These are phyloP conservation scores for Gillenia trifoliata DNA, from an alignment of 306 rosid species.

Conservation along the genomic window DNA sequence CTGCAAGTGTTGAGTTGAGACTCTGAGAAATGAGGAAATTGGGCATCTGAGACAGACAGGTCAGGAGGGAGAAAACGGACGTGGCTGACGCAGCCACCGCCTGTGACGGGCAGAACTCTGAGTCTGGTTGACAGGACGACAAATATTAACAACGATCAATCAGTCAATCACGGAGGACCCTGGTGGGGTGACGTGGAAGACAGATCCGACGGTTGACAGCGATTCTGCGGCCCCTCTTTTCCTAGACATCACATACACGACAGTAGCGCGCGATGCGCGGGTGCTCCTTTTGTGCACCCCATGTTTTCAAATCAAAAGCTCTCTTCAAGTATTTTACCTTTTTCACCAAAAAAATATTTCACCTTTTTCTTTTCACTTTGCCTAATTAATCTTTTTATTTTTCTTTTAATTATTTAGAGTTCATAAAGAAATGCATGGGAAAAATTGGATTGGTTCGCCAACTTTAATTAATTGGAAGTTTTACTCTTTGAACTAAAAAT, in stretches of 20 bases:
- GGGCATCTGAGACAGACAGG: constrained; percentile 6
- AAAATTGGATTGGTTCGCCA: too few species aligned
- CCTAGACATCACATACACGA: constrained; percentile 17
- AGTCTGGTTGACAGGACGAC: constrained; percentile 25
- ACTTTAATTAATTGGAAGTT: too few species aligned
- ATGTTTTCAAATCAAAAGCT: neutral
- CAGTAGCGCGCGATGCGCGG: constrained; percentile 84
- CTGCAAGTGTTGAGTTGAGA: neutral
- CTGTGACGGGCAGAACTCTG: constrained; percentile 27
- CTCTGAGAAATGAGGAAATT: neutral
- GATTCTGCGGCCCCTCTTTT: constrained; percentile 3
- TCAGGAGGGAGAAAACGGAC: neutral
- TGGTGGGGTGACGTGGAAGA: constrained; percentile 24
- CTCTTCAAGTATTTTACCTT: neutral
- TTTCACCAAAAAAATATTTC: neutral
- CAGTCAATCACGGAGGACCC: neutral
- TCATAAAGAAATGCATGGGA: too few species aligned
- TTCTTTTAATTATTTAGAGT: too few species aligned
- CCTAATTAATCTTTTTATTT: too few species aligned
- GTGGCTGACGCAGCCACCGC: constrained; percentile 30
- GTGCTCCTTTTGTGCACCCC: constrained; percentile 26
- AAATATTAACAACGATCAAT: constrained; percentile 18
- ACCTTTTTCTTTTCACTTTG: neutral
- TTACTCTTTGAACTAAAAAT: too few species aligned
- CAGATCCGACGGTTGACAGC: constrained; percentile 41